Evolutionary conservation across 108 stramenopile genomes (phyloP), one percentile per base, ranked within the genome.

Genomic region (Fistulifera pelliculosa): DNA sequence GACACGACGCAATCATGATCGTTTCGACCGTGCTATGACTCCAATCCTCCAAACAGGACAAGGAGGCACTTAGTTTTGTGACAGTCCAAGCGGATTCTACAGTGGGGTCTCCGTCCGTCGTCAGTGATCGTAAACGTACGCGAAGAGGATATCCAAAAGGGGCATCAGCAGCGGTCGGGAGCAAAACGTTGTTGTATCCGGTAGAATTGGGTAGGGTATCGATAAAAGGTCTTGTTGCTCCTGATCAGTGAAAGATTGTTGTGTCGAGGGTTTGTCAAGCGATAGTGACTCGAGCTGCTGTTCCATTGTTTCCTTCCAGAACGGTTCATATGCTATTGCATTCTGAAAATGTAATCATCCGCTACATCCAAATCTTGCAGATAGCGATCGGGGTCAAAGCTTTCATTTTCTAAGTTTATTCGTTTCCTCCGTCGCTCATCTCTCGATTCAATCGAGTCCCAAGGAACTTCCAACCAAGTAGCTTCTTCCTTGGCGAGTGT

Each of bases 41-140:
- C 61, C 71, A 73, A 47, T 57, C 56, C 62, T 96, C 93, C 49
- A 96, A 49, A 81, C 91, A 96, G 48, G 75, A 70, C 21, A 96
- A 58, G 2, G 84, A 61, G n/a, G 81, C 68, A 43, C 85, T 85
- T 16, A 96, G 64, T 28, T 69, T 82, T 56, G 85, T 72, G 17
- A 94, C 65, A 18, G 93, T 96, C 93, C 93, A 96, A 7, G 90
- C 74, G 21, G 89, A 91, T 77, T 96, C 95, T 16, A 93, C 87
- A 3, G 85, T 91, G 11, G 91, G 71, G 47, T 96, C 95, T 26
- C 93, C 93, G 22, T 66, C 74, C 6, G 95, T 96, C 31, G 81
- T 83, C 47, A 93, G 60, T 94, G 88, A 53, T 96, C 95, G 52
- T 93, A 96, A 1, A 70, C 83, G 52, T 91, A 96, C 15, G 90